Conservation (phyloP, 2,329 filamentous ascomycete species). For the Penicillium psychrosexuale region DNA sequence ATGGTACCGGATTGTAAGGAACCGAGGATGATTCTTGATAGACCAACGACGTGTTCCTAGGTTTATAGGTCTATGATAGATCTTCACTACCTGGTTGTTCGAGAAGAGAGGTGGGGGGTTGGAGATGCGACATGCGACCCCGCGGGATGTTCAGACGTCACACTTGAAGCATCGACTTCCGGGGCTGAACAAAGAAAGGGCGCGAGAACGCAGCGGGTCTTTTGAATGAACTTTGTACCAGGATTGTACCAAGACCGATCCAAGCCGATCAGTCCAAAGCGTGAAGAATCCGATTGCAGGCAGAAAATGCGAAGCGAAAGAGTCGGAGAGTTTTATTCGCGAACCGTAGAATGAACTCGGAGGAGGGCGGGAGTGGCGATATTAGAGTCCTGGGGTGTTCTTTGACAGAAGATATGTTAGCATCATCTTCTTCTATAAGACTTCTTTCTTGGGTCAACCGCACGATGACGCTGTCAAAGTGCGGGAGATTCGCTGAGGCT, state of each 20-base stretch:
- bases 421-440: neutral
- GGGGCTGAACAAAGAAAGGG: constrained; percentile 4
- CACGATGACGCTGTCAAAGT: constrained; percentile 30
- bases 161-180: constrained; percentile 30
- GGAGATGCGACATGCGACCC: constrained; percentile 25
- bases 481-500: constrained; percentile 33
- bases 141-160: constrained; percentile 26
- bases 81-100: constrained; percentile 1
- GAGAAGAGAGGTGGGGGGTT: constrained; percentile 3
- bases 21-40: constrained; percentile 20
- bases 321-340: constrained; percentile 6
- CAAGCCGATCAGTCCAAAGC: neutral
- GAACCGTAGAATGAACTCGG: constrained; percentile 8
- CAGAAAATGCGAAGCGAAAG: constrained; percentile 6
- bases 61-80: constrained; percentile 7
- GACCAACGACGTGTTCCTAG: constrained; percentile 9
- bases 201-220: neutral
- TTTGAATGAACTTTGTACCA: neutral
- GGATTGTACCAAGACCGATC: neutral
- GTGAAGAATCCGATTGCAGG: neutral
- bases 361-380: constrained; percentile 11
- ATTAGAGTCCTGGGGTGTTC: neutral
- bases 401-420: neutral
- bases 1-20: constrained; percentile 32
- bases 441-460: constrained; percentile 25